Conservation (phyloP, 495 filamentous ascomycete genomes). For the Melanomma pulvis-pyrius region DNA sequence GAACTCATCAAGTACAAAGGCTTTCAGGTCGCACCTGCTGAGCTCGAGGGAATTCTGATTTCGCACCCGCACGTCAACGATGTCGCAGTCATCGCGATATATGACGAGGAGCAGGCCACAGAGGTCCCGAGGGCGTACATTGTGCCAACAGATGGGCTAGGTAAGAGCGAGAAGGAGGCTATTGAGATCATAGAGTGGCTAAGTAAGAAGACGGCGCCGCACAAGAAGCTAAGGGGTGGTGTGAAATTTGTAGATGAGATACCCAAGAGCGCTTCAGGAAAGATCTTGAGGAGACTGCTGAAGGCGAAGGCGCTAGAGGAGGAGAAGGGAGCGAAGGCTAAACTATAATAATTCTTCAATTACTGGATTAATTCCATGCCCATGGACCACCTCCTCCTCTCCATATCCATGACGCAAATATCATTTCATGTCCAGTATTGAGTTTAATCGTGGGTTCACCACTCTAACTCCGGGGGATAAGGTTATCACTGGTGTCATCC, state of each 20-base stretch:
- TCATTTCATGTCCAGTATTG: too few species aligned
- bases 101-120: conserved; percentile 43
- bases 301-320: conserved; percentile 35
- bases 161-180: conserved; percentile 33
- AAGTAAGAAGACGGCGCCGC: conserved; percentile 41
- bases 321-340: conserved; percentile 31
- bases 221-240: conserved; percentile 41
- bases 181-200: conserved; percentile 45
- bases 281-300: conserved; percentile 41
- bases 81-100: conserved; percentile 48
- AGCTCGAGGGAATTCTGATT: conserved; percentile 46
- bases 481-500: too few species aligned
- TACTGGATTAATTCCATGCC: too few species aligned
- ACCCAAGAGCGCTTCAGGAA: conserved; percentile 38
- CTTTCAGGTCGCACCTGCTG: conserved; percentile 49
- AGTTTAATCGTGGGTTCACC: too few species aligned
- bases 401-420: too few species aligned
- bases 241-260: conserved; percentile 42
- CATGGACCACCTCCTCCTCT: too few species aligned
- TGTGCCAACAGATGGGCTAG: conserved; percentile 38
- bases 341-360: conserved; percentile 23
- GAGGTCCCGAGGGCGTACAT: conserved; percentile 49
- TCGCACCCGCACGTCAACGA: conserved; percentile 43
- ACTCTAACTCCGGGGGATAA: too few species aligned
- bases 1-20: conserved; percentile 60